These are phyloP conservation scores for Wickerhamomyces sp. DNA, from an alignment of 1,139 yeast genomes.

Conservation along the genomic window DNA sequence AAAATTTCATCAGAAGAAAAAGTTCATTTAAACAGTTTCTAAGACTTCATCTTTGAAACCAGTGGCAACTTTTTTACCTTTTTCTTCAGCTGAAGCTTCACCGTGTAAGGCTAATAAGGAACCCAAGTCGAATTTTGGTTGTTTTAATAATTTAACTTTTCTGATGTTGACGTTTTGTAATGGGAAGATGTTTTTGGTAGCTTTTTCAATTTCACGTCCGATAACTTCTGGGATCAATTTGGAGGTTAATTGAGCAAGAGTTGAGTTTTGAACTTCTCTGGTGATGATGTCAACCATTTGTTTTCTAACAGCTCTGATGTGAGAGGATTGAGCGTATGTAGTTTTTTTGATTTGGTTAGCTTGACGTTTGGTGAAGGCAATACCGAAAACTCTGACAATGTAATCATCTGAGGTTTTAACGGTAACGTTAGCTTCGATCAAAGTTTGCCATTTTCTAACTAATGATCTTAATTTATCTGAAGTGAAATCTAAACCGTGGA, in stretches of 20 bases:
- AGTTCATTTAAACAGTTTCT: constrained; percentile 59
- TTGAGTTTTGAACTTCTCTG: constrained; percentile 79
- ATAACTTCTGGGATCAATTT: constrained; percentile 89
- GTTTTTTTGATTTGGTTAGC: constrained; percentile 89
- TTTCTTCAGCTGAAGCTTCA: constrained; percentile 76
- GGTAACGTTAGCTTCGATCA: constrained; percentile 87
- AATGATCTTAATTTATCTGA: constrained; percentile 86
- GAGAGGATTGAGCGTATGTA: constrained; percentile 85
- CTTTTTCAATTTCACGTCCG: constrained; percentile 87
- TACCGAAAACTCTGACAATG: constrained; percentile 82
- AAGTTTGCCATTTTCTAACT: constrained; percentile 92
- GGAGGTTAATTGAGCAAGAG: constrained; percentile 82
- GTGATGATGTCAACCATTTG: constrained; percentile 82
- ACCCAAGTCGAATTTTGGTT: constrained; percentile 90
- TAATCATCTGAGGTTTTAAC: constrained; percentile 91
- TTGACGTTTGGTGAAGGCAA: constrained; percentile 90
- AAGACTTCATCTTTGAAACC: constrained; percentile 91
- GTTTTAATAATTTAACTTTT: constrained; percentile 87
- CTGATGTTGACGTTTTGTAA: constrained; percentile 89
- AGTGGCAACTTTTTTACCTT: constrained; percentile 84
- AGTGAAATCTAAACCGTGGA: constrained; percentile 92
- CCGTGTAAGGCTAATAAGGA: constrained; percentile 87
- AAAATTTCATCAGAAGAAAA: not conserved
- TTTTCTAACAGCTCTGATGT: constrained; percentile 81
- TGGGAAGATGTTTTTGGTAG: constrained; percentile 80